phyloP scores from a whole-genome alignment of 2,329 filamentous ascomycete species.

The Teratosphaeria nubilosa region DNA sequence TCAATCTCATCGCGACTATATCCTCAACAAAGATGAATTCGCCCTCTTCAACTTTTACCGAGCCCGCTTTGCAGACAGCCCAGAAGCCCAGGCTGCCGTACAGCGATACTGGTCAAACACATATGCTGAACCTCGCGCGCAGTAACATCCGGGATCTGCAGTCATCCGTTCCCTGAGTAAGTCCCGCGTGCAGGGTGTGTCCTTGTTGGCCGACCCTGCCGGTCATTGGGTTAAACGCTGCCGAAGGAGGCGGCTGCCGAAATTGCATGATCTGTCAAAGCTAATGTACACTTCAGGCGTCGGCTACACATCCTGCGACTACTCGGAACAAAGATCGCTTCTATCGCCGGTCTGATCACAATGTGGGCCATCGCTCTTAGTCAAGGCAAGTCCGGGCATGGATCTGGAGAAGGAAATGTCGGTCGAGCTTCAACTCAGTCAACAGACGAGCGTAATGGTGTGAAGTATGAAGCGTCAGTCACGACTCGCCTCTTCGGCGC shows the following conservation, averaged over 20 bases:
- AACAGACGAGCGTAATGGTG: neutral
- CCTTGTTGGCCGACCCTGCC: neutral
- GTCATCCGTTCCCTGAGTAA: neutral
- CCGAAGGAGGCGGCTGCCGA: neutral
- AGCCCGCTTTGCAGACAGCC: conserved; percentile 48
- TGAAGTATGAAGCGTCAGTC: neutral
- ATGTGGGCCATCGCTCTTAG: neutral
- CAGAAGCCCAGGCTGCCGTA: conserved; percentile 42
- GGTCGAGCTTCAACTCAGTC: neutral
- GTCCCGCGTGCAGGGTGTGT: neutral
- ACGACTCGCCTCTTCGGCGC: neutral
- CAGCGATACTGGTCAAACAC: conserved; percentile 43
- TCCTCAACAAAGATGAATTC: conserved; percentile 70
- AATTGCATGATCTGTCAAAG: neutral
- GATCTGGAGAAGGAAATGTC: neutral
- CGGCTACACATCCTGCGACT: neutral
- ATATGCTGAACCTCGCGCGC: neutral
- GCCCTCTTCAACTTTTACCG: conserved; percentile 81
- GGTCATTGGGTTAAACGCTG: neutral
- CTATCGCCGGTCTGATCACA: neutral
- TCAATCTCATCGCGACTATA: conserved; percentile 54
- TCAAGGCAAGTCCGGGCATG: neutral
- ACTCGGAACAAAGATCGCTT: neutral
- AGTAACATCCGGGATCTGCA: neutral
- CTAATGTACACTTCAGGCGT: neutral